These are phyloP conservation scores for Kodamaea fungicola DNA, from an alignment of 1,139 yeast species.

Conservation along the genomic window DNA sequence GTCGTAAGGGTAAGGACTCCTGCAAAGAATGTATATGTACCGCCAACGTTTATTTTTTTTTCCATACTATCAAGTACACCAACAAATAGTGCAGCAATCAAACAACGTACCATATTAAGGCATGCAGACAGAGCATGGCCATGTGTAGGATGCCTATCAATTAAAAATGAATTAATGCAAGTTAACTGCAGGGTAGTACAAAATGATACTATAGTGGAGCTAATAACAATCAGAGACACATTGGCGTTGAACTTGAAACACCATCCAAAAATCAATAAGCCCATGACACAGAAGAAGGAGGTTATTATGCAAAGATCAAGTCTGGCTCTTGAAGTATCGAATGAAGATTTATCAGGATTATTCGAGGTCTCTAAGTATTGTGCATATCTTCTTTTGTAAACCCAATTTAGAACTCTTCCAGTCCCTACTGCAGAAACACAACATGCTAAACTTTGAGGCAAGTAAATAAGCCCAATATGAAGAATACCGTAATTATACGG, in stretches of 20 bases:
- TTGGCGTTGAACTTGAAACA: conserved; percentile 27
- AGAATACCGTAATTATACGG: conserved; percentile 31
- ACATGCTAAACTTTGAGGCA: conserved; percentile 37
- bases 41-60: conserved; percentile 29
- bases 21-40: conserved; percentile 35
- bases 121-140: conserved; percentile 38
- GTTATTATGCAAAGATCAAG: conserved; percentile 26
- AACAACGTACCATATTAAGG: conserved; percentile 35
- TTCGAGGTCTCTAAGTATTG: background rate
- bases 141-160: conserved; percentile 32
- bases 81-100: conserved; percentile 31
- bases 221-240: conserved; percentile 29
- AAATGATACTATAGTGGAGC: conserved; percentile 28
- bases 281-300: conserved; percentile 20
- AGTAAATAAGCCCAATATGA: conserved; percentile 35
- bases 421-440: conserved; percentile 21
- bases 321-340: conserved; percentile 26
- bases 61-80: conserved; percentile 35
- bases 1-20: conserved; percentile 19
- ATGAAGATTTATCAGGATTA: conserved; percentile 15
- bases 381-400: conserved; percentile 15
- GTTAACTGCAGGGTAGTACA: conserved; percentile 27
- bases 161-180: conserved; percentile 32
- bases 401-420: conserved; percentile 20
- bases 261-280: conserved; percentile 40